Percentiles rank a stretch among this genome's conserved stretches.
Conservation (phyloP, 441 rosid species). For the Lepidium campestre region DNA sequence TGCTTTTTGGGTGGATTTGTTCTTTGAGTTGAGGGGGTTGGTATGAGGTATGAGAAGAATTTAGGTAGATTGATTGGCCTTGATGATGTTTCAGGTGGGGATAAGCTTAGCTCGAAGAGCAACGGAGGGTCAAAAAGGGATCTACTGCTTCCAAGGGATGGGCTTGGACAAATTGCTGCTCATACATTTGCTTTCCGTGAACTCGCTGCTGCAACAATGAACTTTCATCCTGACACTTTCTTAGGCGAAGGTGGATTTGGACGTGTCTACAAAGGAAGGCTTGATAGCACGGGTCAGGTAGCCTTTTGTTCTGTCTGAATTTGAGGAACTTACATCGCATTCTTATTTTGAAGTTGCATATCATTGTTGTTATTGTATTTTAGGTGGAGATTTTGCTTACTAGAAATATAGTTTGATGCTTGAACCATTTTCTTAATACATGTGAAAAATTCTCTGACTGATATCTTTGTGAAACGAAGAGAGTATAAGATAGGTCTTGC, state of each 20-base stretch:
- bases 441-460: background rate
- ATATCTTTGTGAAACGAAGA: background rate
- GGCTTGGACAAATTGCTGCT: constrained; percentile 61
- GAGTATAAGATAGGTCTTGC: background rate
- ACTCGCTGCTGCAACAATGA: constrained; percentile 86
- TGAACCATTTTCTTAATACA: background rate
- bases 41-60: background rate
- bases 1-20: constrained; percentile 10
- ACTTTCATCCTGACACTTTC: constrained; percentile 88
- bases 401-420: background rate
- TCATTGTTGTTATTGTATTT: background rate
- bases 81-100: constrained; percentile 55
- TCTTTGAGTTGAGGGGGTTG: constrained; percentile 9
- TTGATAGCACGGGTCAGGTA: constrained; percentile 94
- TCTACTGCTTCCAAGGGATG: constrained; percentile 51
- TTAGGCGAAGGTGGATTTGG: constrained; percentile 99
- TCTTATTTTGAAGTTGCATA: background rate
- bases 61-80: constrained; percentile 14
- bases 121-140: constrained; percentile 67
- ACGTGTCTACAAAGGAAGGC: constrained; percentile 83
- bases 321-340: background rate
- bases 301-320: background rate
- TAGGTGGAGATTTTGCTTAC: background rate
- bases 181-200: constrained; percentile 82
- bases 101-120: constrained; percentile 62